A percentile compares a stretch with the other conserved stretches of the same genome.
Evolutionary conservation across 495 filamentous ascomycete genomes (phyloP).

Genomic region (Aspergillus leporis): DNA sequence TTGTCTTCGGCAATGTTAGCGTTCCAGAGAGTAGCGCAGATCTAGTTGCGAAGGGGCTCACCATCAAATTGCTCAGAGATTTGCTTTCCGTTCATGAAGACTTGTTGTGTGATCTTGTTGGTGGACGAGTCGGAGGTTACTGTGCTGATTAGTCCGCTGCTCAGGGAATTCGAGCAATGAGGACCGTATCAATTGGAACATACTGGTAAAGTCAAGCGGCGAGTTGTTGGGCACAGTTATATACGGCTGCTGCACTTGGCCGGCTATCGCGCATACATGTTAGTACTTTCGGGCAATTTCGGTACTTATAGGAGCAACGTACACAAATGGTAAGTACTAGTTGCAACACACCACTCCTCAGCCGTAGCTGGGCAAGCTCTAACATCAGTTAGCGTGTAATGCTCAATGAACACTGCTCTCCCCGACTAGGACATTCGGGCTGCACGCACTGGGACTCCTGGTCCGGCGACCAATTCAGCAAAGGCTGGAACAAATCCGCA

Average conservation of each 20-base stretch:
- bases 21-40: neutral
- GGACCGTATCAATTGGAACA: neutral
- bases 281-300: neutral
- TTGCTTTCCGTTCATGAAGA: conserved; percentile 17
- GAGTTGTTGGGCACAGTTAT: conserved; percentile 20
- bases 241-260: conserved; percentile 22
- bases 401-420: too few species aligned
- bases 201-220: conserved; percentile 23
- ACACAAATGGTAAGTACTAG: conserved; percentile 16
- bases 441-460: conserved; percentile 14
- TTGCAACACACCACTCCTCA: conserved; percentile 19
- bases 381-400: neutral
- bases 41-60: neutral
- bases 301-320: neutral
- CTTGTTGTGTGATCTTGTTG: conserved; percentile 20
- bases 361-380: conserved; percentile 13
- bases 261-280: conserved; percentile 9
- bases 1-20: conserved; percentile 11
- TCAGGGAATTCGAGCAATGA: neutral
- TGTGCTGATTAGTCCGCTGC: conserved; percentile 1
- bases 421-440: neutral
- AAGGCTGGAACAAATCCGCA: conserved; percentile 16
- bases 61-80: conserved; percentile 22
- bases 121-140: conserved; percentile 16
- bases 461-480: conserved; percentile 20